phyloP scores from a whole-genome alignment of 2,329 filamentous ascomycete species.

The Epichloe gansuensis region DNA sequence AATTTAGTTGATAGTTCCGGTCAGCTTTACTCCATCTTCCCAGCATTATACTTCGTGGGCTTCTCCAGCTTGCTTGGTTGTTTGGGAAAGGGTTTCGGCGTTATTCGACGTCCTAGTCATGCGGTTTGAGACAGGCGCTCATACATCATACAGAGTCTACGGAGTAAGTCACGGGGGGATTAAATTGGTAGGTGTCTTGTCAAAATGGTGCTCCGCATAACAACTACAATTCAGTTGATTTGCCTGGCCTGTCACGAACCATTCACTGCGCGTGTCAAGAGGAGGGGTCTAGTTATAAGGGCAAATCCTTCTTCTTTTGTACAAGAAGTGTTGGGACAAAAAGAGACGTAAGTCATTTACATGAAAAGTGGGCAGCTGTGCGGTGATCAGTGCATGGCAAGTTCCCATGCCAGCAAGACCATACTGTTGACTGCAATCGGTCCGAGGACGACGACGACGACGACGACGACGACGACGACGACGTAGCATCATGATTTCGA shows the following conservation, averaged over 20 bases:
- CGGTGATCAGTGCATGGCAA: neutral
- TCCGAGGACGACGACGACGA: neutral
- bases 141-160: neutral
- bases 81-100: conserved; percentile 1
- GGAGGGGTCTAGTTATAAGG: neutral
- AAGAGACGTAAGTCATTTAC: neutral
- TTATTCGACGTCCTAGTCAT: neutral
- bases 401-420: neutral
- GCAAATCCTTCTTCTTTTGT: neutral
- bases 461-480: neutral
- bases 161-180: neutral
- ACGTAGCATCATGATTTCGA: neutral
- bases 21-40: no score
- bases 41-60: no score
- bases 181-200: neutral
- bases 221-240: neutral
- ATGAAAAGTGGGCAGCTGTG: neutral
- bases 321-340: neutral
- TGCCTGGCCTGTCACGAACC: neutral
- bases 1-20: no score
- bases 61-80: neutral
- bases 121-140: neutral
- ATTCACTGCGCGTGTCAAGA: neutral
- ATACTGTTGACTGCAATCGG: neutral
- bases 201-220: neutral